A percentile compares a stretch with the other conserved stretches of the same genome.
Evolutionary conservation across 306 rosid species (phyloP).

Genomic region (Corylus americana): DNA sequence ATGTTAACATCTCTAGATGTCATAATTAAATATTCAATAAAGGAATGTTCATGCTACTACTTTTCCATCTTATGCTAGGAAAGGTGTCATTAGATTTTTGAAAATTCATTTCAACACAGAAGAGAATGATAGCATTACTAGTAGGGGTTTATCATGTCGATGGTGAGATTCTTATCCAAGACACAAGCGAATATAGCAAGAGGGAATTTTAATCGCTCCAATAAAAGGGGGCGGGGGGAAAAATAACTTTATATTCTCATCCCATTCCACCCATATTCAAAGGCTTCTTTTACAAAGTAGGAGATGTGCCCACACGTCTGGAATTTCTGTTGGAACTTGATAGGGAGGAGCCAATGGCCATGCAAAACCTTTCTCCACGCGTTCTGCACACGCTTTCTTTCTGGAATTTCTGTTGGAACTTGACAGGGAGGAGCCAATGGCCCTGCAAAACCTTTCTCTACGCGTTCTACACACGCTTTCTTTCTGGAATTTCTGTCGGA

Average conservation of each 20-base stretch:
- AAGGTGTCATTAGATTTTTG: background rate
- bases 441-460: constrained; percentile 14
- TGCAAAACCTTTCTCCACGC: constrained; percentile 20
- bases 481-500: constrained; percentile 27
- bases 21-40: background rate
- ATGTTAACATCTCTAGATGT: background rate
- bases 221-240: constrained; percentile 27
- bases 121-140: background rate
- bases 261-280: constrained; percentile 31
- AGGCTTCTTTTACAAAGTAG: constrained; percentile 35
- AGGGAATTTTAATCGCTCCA: constrained; percentile 41
- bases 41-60: background rate
- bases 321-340: constrained; percentile 22
- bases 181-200: constrained; percentile 22
- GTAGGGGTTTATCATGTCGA: constrained; percentile 35
- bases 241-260: constrained; percentile 38
- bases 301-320: constrained; percentile 47
- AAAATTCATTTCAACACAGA: background rate
- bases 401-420: constrained; percentile 23
- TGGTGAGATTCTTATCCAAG: constrained; percentile 59
- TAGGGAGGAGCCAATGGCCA: constrained; percentile 18
- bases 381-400: constrained; percentile 12
- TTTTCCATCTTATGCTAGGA: background rate
- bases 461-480: constrained; percentile 19
- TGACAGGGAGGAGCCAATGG: constrained; percentile 19